Conservation (phyloP, 2,329 filamentous ascomycete species). For the Sordariomycetes sp. region DNA sequence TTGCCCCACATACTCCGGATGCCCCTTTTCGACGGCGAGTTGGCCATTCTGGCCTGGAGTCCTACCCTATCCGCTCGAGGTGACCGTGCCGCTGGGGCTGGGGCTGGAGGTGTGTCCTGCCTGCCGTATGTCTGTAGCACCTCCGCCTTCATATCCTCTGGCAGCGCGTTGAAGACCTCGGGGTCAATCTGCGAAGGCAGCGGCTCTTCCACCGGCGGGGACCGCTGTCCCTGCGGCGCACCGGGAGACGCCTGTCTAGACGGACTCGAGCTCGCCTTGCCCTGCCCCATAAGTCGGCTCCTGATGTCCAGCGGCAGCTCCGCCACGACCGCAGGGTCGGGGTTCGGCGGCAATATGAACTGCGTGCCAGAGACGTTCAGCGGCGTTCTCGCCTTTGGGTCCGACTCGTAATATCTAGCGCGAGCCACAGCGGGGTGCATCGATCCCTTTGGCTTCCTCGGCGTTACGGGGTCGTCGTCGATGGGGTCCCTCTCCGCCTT, state of each 20-base stretch:
- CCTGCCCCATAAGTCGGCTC: constrained; percentile 55
- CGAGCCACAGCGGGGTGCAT: constrained; percentile 24
- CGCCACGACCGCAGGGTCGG: constrained; percentile 68
- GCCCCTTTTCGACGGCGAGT: constrained; percentile 54
- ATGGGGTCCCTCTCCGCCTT: constrained; percentile 33
- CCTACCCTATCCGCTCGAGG: background rate
- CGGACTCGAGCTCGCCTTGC: constrained; percentile 10
- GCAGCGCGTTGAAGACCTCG: constrained; percentile 71
- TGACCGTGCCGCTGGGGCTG: constrained; percentile 13
- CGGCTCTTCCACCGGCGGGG: constrained; percentile 25
- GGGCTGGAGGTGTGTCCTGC: constrained; percentile 18
- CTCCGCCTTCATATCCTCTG: constrained; percentile 75
- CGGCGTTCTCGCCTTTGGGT: constrained; percentile 48
- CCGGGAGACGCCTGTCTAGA: constrained; percentile 16
- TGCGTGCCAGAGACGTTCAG: constrained; percentile 79
- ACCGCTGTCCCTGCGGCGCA: constrained; percentile 14
- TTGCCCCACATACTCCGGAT: constrained; percentile 25
- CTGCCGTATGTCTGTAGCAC: constrained; percentile 58
- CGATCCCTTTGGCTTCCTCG: constrained; percentile 30
- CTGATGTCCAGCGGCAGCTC: constrained; percentile 78
- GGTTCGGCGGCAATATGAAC: constrained; percentile 76
- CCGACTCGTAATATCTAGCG: constrained; percentile 25
- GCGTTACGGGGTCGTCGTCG: constrained; percentile 38
- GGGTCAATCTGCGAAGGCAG: constrained; percentile 75
- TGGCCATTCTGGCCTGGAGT: constrained; percentile 27